Evolutionary conservation across 2,329 filamentous ascomycete genomes (phyloP), one percentile per base, ranked within the genome.

Genomic region (Colletotrichum brevisporum): DNA sequence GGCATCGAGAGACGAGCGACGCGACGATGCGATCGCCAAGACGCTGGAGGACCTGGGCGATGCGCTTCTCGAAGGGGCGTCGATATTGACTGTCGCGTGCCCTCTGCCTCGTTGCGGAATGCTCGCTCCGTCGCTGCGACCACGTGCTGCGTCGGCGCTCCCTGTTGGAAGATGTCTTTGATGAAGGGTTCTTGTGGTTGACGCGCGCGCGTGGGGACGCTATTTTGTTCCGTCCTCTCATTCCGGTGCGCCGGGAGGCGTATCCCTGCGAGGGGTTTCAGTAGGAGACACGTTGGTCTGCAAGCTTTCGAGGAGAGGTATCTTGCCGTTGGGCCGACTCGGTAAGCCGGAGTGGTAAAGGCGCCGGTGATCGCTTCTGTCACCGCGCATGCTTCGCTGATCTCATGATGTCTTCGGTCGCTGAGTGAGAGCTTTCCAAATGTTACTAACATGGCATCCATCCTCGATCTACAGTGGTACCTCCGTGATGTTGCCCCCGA

Each of bases 21-120:
- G 54, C 24, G 41, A 47, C 48, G 55, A 56, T 67, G 50, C 51
- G 50, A 55, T 53, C 36, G 66, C 66, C 66, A 69, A 66, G 47
- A 59, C 45, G 47, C 16, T 51, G 43, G 55, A 69, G 67, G 67
- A 45, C 27, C 52, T 26, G 15, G 54, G 62, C 10, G 2, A 55
- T 41, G 26, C 16, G 36, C 55, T 61, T 27, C 50, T 47, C 62
- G 52, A 36, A 36, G 41, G 45, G 27, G 47, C 45, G 24, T 56
- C 36, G 43, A 60, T 56, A 61, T 56, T 56, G 39, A 47, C 36
- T 67, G 67, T 67, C 67, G 67, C 62, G 67, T 69, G 67, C 67
- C 47, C 18, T 3, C 52, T 69, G 62, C 26, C 67, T 69, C 12
- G 21, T 61, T 55, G 24, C 39, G 55, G 62, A 61, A 36, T n/a